Evolutionary conservation across 352 stramenopile species (phyloP), one percentile per base, ranked within the genome.

Genomic region (Phytophthora hybrid): DNA sequence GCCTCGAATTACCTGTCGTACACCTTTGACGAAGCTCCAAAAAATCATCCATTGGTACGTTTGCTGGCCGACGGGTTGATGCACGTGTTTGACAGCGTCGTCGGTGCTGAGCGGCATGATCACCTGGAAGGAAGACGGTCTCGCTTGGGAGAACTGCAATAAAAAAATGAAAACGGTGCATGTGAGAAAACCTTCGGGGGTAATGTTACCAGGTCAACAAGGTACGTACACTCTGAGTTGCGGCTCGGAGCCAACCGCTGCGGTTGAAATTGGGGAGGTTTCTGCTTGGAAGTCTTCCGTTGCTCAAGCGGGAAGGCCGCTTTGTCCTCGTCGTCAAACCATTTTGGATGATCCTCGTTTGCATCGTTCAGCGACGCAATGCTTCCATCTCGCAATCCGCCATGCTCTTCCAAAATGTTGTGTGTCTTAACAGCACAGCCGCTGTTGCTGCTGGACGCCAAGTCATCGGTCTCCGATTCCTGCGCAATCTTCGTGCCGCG

Each of bases 401-500:
- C 47, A 21, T 69, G 61, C 34, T 21, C 11, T 63, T 59, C 60
- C 54, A 70, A 54, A 6, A 59, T 69, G 23, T 49, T 66, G 37
- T 69, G 39, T n/a, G 59, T 74, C 29, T 51, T 74, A 1, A 59
- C 44, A 58, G 58, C 55, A 16, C 34, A 59, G 4, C 34, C 51
- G 13, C 59, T 61, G 57, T 51, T 66, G 23, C 34, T 39, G n/a
- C 60, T 74, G 34, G 53, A 63, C 31, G 6, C 44, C 14, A 61
- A 26, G 18, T 73, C 53, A 16, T 54, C 14, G 8, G 21, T 53
- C 6, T 80, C 63, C 9, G 49, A 37, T 31, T 53, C 41, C 39
- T 49, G 11, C 47, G 51, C 31, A 32, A 70, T 66, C 21, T 79
- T 82, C 37, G 71, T 71, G 23, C 82, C 80, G 11, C 80, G 74